Base-by-base conservation (phyloP, 2,329 filamentous ascomycete species). In the Cercospora brassicicola region DNA sequence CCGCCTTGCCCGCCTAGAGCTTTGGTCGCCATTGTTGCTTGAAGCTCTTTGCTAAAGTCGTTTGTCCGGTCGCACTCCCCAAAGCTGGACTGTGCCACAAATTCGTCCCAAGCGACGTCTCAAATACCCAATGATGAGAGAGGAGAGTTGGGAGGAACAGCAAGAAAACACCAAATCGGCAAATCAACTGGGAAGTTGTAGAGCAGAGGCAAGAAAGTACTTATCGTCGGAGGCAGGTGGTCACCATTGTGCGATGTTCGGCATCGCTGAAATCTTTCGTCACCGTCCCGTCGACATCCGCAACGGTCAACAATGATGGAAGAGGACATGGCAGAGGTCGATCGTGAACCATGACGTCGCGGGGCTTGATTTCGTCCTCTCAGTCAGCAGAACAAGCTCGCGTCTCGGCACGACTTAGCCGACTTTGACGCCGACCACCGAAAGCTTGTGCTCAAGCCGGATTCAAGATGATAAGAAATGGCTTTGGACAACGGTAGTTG, bases 1-100 rank as follows among this genome's bases (percentile, higher is more conserved):
- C 66, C 62, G 66, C 66, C 61, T 48, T 64, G 64, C 30, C 20
- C 28, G 36, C 64, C 64, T 11, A 65, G 55, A 13, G 33, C 45
- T 60, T 65, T 65, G 28, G 30, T 65, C n/a, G 63, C 55, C 56
- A 61, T 65, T 15, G 56, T 60, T 7, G 63, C 33, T 53, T 18
- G 59, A 7, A 39, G 26, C 18, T 62, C 36, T 62, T 42, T 23
- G 13, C 20, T 62, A 10, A 18, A 5, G 8, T 30, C 15, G 18
- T 23, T 28, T 53, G 18, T 4, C 31, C 15, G 31, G 5, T 42
- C 20, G 36, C 36, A 36, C 57, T 42, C 36, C 4, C 5, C 33
- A 39, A n/a, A 39, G 13, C 33, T 39, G 4, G 33, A 39, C 30
- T 23, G 9, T 42, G n/a, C 57, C 57, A 26, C 10, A 15, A 15